Evolutionary conservation across 2,329 filamentous ascomycete species (phyloP).

Genomic region (Trichoderma afroharzianum): DNA sequence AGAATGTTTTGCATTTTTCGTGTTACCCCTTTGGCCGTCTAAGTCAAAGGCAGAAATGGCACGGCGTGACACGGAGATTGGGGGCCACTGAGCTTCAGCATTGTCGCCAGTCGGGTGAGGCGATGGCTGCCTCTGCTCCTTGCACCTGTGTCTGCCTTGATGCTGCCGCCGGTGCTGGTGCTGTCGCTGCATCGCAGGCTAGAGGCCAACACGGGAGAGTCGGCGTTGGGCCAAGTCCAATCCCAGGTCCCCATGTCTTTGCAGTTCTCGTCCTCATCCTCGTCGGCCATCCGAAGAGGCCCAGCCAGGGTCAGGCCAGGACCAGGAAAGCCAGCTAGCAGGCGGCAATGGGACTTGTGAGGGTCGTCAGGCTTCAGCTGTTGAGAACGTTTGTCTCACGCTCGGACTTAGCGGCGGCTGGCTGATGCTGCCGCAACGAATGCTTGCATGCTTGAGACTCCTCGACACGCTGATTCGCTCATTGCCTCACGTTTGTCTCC

Average conservation of each 20-base stretch:
- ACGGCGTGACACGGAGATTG: background rate
- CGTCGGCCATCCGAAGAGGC: background rate
- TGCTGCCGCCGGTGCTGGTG: background rate
- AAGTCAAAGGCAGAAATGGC: background rate
- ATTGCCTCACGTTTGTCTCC: background rate
- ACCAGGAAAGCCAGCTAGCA: background rate
- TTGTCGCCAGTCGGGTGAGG: constrained; percentile 3
- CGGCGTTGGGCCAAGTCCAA: background rate
- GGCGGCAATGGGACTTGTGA: background rate
- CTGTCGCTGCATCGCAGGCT: background rate
- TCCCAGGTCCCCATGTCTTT: background rate
- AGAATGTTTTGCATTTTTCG: constrained; percentile 19
- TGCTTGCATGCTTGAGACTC: background rate
- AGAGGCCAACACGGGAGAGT: background rate
- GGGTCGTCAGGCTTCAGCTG: background rate
- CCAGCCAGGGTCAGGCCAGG: background rate
- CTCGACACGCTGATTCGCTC: background rate
- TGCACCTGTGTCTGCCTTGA: background rate
- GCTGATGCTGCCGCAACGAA: background rate
- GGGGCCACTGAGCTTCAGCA: constrained; percentile 13
- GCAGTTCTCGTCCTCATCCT: background rate
- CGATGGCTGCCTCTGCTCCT: background rate
- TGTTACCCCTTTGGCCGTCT: constrained; percentile 1
- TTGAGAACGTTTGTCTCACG: constrained; percentile 4
- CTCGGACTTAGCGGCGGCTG: constrained; percentile 1